A percentile compares a stretch with the other conserved stretches of the same genome.
These are phyloP conservation scores for Venturia effusa DNA, from an alignment of 2,329 filamentous ascomycete species.

Conservation along the genomic window DNA sequence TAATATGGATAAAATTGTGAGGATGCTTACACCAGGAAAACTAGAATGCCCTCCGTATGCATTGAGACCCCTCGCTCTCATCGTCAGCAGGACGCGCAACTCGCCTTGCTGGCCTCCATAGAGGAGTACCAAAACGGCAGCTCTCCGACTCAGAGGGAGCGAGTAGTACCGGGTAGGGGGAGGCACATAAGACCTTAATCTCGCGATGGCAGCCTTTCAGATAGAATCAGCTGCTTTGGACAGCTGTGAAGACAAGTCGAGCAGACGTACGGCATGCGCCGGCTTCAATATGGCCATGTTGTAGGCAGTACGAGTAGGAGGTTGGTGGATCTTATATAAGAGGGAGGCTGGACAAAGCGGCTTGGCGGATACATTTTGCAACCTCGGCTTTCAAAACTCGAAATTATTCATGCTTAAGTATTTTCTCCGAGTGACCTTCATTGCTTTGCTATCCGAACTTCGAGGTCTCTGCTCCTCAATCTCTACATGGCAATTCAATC, in stretches of 20 bases:
- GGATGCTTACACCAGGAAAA: not conserved
- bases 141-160: conserved; percentile 54
- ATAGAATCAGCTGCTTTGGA: not conserved
- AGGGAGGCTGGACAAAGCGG: too few species aligned
- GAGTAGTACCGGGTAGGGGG: conserved; percentile 46
- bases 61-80: conserved; percentile 48
- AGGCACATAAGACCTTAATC: conserved; percentile 44
- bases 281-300: conserved; percentile 11
- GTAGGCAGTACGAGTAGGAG: not conserved
- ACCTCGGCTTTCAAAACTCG: too few species aligned
- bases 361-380: too few species aligned
- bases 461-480: too few species aligned
- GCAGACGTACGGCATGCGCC: conserved; percentile 8
- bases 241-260: not conserved
- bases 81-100: conserved; percentile 55
- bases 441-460: too few species aligned
- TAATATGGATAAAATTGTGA: conserved; percentile 35
- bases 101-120: conserved; percentile 78
- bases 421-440: too few species aligned
- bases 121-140: conserved; percentile 77
- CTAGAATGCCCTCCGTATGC: conserved; percentile 27
- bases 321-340: too few species aligned
- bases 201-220: conserved; percentile 35
- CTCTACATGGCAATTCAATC: too few species aligned
- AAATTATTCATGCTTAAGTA: too few species aligned